Conservation (phyloP, 371 early-diverging fungal species). For the Actinomortierella wolfii region DNA sequence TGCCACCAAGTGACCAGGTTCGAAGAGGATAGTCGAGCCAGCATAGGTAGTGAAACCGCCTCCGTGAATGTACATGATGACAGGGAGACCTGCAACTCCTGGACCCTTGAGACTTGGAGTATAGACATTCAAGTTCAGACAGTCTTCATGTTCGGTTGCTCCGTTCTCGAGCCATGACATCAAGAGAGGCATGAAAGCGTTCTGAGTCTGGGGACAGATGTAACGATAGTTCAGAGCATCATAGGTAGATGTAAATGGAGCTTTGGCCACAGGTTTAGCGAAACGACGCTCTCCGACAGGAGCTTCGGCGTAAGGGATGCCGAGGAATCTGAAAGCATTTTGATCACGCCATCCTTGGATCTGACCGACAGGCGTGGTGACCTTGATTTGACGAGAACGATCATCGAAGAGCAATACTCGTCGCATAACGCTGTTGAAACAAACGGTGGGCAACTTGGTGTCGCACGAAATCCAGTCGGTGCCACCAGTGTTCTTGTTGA, state of each 20-base stretch:
- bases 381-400: slow-evolving; percentile 25
- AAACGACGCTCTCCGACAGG: slow-evolving; percentile 22
- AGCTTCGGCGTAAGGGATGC: slow-evolving; percentile 27
- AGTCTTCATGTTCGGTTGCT: slow-evolving; percentile 19
- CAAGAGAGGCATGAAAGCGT: slow-evolving; percentile 11
- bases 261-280: slow-evolving; percentile 21
- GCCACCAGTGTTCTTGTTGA: slow-evolving; percentile 31
- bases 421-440: slow-evolving; percentile 38
- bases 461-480: slow-evolving; percentile 39
- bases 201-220: slow-evolving; percentile 22
- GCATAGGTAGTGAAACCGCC: slow-evolving; percentile 17
- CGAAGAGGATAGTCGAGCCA: slow-evolving; percentile 5
- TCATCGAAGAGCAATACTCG: slow-evolving; percentile 21
- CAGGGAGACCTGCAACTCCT: slow-evolving; percentile 6
- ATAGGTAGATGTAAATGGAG: slow-evolving; percentile 13
- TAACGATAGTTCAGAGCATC: slow-evolving; percentile 22
- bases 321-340: slow-evolving; percentile 19
- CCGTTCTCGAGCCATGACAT: slow-evolving; percentile 9
- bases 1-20: slow-evolving; percentile 24
- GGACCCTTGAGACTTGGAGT: slow-evolving; percentile 24
- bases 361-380: slow-evolving; percentile 20
- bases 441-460: slow-evolving; percentile 27
- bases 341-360: slow-evolving; percentile 22
- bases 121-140: slow-evolving; percentile 19
- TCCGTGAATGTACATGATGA: slow-evolving; percentile 26